phyloP scores from a whole-genome alignment of 2,329 filamentous ascomycete genomes.

The Rhexocercosporidium sp. region DNA sequence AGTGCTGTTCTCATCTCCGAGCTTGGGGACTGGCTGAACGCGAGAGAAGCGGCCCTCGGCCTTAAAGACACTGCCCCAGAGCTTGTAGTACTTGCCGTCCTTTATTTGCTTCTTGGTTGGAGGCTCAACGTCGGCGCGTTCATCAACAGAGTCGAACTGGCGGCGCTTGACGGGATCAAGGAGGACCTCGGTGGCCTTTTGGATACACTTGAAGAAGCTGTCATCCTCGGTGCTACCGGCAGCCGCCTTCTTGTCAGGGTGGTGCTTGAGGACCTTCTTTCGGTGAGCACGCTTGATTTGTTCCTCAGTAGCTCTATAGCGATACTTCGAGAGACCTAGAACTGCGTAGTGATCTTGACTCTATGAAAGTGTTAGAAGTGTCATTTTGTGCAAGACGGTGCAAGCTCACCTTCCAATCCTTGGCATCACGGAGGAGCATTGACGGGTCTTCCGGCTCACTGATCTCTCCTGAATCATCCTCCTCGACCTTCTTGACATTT shows the following conservation, averaged over 20 bases:
- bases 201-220: conserved; percentile 99
- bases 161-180: conserved; percentile 90
- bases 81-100: conserved; percentile 93
- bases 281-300: conserved; percentile 99
- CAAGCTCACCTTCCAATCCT: conserved; percentile 92
- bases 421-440: conserved; percentile 91
- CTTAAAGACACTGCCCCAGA: conserved; percentile 90
- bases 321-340: conserved; percentile 89
- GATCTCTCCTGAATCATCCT: conserved; percentile 87
- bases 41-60: conserved; percentile 93
- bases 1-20: conserved; percentile 83
- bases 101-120: conserved; percentile 88
- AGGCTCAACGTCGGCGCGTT: conserved; percentile 88
- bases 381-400: background rate
- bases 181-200: conserved; percentile 94
- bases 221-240: conserved; percentile 88
- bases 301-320: conserved; percentile 91
- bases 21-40: conserved; percentile 81
- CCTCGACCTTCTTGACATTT: conserved; percentile 93
- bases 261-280: conserved; percentile 99
- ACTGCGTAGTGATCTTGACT: conserved; percentile 98
- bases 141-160: conserved; percentile 96
- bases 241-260: conserved; percentile 98
- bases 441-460: conserved; percentile 93
- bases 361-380: conserved; percentile 50